Conservation (phyloP, 257 asterid species). For the Plantago ovata region DNA sequence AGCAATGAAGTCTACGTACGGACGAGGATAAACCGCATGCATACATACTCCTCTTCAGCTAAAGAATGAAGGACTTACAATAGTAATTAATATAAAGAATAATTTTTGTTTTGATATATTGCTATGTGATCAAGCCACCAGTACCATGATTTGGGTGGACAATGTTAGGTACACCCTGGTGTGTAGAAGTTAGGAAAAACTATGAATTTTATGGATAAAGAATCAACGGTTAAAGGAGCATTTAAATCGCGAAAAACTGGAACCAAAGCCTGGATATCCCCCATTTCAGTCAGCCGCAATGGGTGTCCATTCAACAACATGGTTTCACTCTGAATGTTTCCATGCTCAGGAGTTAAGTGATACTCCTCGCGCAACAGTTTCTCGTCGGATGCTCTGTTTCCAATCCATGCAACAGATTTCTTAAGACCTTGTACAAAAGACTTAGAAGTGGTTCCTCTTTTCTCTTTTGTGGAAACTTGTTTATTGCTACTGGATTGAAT, state of each 20-base stretch:
- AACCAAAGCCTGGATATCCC: slow-evolving; percentile 44
- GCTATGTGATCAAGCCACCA: too few species aligned
- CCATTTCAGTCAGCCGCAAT: slow-evolving; percentile 40
- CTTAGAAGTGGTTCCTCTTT: slow-evolving; percentile 17
- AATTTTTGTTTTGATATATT: too few species aligned
- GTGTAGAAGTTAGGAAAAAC: slow-evolving; percentile 57
- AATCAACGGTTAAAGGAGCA: slow-evolving; percentile 39
- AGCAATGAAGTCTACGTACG: too few species aligned
- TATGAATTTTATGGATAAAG: slow-evolving; percentile 70
- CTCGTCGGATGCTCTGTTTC: slow-evolving; percentile 56
- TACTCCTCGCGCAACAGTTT: slow-evolving; percentile 61
- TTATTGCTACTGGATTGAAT: slow-evolving; percentile 32
- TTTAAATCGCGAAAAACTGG: slow-evolving; percentile 32
- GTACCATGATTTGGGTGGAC: neutral
- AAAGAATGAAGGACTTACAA: too few species aligned
- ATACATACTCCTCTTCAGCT: too few species aligned
- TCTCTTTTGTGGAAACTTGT: slow-evolving; percentile 15
- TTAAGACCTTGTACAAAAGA: slow-evolving; percentile 46
- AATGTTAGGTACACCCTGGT: slow-evolving; percentile 48
- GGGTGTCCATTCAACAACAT: slow-evolving; percentile 59
- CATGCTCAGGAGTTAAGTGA: slow-evolving; percentile 58
- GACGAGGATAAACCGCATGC: too few species aligned
- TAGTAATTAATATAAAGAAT: too few species aligned
- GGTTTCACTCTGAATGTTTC: slow-evolving; percentile 44
- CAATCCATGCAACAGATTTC: slow-evolving; percentile 66